Conservation (phyloP, 1,139 yeast genomes). For the Magnusiomyces suaveolens region DNA sequence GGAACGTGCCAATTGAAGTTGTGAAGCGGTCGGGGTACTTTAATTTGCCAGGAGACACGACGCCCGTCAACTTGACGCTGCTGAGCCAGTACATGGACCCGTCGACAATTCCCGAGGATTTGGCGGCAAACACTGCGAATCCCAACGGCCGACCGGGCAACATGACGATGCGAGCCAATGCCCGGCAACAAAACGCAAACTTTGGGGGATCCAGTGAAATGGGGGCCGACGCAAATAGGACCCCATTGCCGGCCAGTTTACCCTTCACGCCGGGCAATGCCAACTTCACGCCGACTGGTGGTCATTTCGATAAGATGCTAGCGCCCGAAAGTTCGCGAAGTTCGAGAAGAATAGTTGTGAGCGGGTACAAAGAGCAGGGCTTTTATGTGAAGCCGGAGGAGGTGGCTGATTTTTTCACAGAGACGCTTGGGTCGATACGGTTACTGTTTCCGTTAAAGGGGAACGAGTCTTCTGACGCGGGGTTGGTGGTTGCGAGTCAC, state of each 20-base stretch:
- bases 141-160: conserved; percentile 7
- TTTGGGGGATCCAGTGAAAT: not conserved
- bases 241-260: not conserved
- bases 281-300: not conserved
- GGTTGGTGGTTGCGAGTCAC: conserved; percentile 21
- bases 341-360: conserved; percentile 29
- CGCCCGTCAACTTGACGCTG: conserved; percentile 46
- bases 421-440: conserved; percentile 4
- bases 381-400: conserved; percentile 6
- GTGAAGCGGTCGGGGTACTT: conserved; percentile 78
- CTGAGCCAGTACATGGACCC: conserved; percentile 39
- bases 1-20: conserved; percentile 62
- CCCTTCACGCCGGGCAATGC: not conserved
- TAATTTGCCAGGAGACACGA: conserved; percentile 63
- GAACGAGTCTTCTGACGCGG: conserved; percentile 21
- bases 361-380: conserved; percentile 4
- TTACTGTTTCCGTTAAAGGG: conserved; percentile 19
- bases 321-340: not conserved
- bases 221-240: too few relatives aligned
- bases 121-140: not conserved
- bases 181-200: not conserved
- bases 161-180: not conserved
- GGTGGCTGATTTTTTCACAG: conserved; percentile 1
- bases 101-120: conserved; percentile 6
- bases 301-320: not conserved